Base-by-base conservation (phyloP, 2,329 filamentous ascomycete genomes). In the Onygenales sp. region DNA sequence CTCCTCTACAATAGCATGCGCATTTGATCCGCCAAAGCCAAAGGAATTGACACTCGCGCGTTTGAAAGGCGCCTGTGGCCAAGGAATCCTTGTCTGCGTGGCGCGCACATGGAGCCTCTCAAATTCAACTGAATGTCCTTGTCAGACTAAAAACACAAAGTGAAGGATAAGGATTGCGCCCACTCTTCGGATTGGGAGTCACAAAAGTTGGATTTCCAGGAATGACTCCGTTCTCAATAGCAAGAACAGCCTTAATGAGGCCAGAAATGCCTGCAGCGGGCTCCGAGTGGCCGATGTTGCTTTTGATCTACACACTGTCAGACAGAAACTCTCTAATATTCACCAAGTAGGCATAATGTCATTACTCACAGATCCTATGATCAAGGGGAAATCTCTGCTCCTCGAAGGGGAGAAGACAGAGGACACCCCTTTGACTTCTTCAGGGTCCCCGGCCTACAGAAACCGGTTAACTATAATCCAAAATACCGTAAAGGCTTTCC, bases 111-210 rank as follows among this genome's bases (percentile, higher is more conserved):
- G 43, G 13, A 39, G 46, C 2, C 48, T 38, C 6, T 57, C 50
- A 14, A 56, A 41, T 35, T 55, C 49, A 9, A 54, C 14, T 38
- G 27, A 2, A 50, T 36, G 10, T 45, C 43, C 10, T 47, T 39
- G 27, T 50, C 27, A 10, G 13, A 39, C 13, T 39, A n/a, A 10
- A 39, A 9, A 39, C n/a, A 39, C 52, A 17, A 53, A 35, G 17
- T 43, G 39, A 13, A 58, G 58, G 47, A 63, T 64, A 2, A 63
- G 63, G 4, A 63, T 59, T 43, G 64, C 65, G 17, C 55, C 42
- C 32, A 55, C 43, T 58, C 13, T 53, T 53, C 3, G 55, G 51
- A 43, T 54, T 57, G 13, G 51, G 55, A 6, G 13, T 52, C 8
- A n/a, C 43, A 41, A 51, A 55, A 21, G 32, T 56, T 21, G 43